Conservation (phyloP, 495 filamentous ascomycete genomes). For the Saxispiralis lemnorum region DNA sequence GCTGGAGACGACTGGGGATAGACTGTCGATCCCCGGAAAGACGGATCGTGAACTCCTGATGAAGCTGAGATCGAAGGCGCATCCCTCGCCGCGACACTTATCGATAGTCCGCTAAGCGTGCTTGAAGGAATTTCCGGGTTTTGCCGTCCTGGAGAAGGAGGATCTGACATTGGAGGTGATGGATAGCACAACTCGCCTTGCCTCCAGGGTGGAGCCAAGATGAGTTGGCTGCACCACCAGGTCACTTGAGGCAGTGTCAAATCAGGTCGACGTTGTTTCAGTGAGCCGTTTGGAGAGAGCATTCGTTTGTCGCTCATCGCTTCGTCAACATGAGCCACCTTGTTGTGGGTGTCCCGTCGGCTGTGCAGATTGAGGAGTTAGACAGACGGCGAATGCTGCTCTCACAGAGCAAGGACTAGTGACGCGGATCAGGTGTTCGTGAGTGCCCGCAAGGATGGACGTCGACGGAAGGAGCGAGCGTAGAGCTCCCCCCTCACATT, state of each 20-base stretch:
- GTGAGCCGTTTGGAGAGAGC: neutral
- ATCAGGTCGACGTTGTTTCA: neutral
- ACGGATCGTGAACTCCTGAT: neutral
- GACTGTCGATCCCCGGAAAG: neutral
- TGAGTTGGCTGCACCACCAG: neutral
- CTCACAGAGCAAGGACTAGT: neutral
- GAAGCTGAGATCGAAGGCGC: neutral
- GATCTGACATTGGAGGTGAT: conserved; percentile 28
- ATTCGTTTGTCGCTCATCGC: neutral
- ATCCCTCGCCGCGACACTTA: neutral
- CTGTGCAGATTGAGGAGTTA: neutral
- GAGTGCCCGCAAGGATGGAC: neutral
- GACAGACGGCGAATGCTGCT: neutral
- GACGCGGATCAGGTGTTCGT: neutral
- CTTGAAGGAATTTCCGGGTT: neutral
- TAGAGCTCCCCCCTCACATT: neutral
- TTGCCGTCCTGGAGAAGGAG: conserved; percentile 19
- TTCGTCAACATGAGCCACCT: neutral
- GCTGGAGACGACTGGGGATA: neutral
- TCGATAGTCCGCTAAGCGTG: neutral
- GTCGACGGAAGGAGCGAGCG: neutral
- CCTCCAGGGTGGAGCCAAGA: neutral
- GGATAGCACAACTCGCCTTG: conserved; percentile 17
- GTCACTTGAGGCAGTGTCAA: neutral
- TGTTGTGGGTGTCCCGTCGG: neutral